These are phyloP conservation scores for Fonsecaea pugnacius DNA, from an alignment of 2,329 filamentous ascomycete genomes.

Conservation along the genomic window DNA sequence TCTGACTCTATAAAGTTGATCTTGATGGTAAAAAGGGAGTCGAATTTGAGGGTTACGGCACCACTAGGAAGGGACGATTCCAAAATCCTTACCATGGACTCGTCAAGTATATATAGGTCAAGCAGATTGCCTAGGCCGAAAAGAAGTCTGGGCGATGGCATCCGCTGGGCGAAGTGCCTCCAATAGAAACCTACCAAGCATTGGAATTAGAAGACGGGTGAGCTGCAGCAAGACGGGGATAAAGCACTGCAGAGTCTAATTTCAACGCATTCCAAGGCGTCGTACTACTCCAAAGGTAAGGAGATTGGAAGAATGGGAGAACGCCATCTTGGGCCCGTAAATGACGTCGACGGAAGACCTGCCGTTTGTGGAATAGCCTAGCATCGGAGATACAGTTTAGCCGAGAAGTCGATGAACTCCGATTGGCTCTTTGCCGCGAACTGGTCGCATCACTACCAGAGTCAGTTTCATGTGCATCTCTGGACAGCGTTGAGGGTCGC, in stretches of 20 bases:
- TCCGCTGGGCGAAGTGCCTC: background rate
- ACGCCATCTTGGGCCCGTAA: background rate
- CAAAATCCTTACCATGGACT: background rate
- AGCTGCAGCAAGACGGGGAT: background rate
- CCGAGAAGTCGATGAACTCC: background rate
- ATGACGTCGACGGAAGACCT: conserved; percentile 21
- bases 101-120: background rate
- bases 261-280: background rate
- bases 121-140: background rate
- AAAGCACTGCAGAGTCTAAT: background rate
- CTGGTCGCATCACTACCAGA: background rate
- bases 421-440: background rate
- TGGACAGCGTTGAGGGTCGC: background rate
- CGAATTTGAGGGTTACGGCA: background rate
- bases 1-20: background rate
- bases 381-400: background rate
- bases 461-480: background rate
- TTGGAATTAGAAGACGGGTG: background rate
- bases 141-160: background rate
- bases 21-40: background rate
- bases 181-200: background rate
- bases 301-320: background rate
- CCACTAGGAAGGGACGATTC: background rate
- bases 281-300: background rate
- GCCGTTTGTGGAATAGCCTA: conserved; percentile 4